Evolutionary conservation across 192 early-diverging fungal genomes (phyloP), one percentile per base, ranked within the genome.

Genomic region (Blastocladiella britannica): DNA sequence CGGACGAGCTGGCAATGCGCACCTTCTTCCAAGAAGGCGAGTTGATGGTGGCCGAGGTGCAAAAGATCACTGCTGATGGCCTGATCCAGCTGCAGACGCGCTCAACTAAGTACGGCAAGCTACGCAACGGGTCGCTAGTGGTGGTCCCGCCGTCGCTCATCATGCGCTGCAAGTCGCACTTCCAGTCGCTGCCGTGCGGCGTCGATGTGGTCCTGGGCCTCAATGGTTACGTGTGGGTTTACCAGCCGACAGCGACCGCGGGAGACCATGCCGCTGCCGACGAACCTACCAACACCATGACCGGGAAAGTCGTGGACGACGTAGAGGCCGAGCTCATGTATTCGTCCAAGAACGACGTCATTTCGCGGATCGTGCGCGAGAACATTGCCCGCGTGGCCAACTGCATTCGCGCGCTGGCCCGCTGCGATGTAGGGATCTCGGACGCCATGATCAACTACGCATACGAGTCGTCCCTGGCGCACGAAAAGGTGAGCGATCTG

Each of bases 151-250:
- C 91, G 28, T 79, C 81, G 4, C 71, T 94, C 53, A 79, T 98
- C 9, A 85, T 87, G 57, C 83, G 95, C 26, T 86, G 84, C 53
- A 92, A 93, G 67, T 87, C 87, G 28, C 95, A 98, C 65, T 98
- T 98, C 70, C 80, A 89, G 56, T 71, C 80, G n/a, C 73, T 94
- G 28, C 76, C 87, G 0, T 92, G 86, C 58, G 89, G 92, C 25
- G 85, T 98, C 28, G 85, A 98, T 66, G 68, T 98, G 8, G 82
- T 94, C 29, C 72, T 98, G 27, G 95, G 95, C 22, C 65, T 98
- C 26, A 98, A 98, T 60, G 95, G 95, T 2, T 93, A 90, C 63
- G 87, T 98, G 55, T 95, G 88, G 88, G 82, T 95, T 25, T 77
- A 82, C 71, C 93, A 93, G 62, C 82, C 82, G 51, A 67, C 64